Conservation (phyloP, 2,329 filamentous ascomycete species). For the Purpureocillium lavendulum region DNA sequence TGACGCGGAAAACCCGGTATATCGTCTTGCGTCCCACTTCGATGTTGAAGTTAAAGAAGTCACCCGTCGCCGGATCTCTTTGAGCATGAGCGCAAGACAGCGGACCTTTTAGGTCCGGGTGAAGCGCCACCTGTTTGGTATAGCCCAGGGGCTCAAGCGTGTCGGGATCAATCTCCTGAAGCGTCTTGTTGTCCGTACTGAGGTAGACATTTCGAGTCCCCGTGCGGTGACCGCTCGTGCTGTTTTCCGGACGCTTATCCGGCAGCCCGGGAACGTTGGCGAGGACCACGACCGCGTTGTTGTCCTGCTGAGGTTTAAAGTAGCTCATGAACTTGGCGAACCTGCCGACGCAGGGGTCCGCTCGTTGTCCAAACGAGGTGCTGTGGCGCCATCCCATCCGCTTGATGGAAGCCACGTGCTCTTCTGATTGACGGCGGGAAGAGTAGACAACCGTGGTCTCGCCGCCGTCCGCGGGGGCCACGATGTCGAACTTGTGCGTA, state of each 20-base stretch:
- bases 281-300: conserved; percentile 59
- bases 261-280: conserved; percentile 53
- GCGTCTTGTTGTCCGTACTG: conserved; percentile 38
- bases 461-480: conserved; percentile 24
- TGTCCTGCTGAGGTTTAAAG: conserved; percentile 33
- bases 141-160: conserved; percentile 65
- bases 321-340: conserved; percentile 64
- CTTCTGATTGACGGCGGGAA: conserved; percentile 60
- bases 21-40: conserved; percentile 45
- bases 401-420: conserved; percentile 51
- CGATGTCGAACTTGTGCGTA: conserved; percentile 64
- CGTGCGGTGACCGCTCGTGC: conserved; percentile 23
- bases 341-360: conserved; percentile 65
- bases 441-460: conserved; percentile 52
- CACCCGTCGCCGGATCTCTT: conserved; percentile 62
- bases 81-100: conserved; percentile 65
- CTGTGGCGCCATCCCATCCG: conserved; percentile 46
- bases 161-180: conserved; percentile 57
- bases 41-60: conserved; percentile 79
- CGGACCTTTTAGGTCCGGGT: conserved; percentile 60
- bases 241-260: neutral
- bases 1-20: conserved; percentile 64
- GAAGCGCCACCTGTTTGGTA: conserved; percentile 50
- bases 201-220: conserved; percentile 12
- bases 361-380: conserved; percentile 61